phyloP scores from a whole-genome alignment of 164 flowering plant genomes.

The Dillenia turbinata region DNA sequence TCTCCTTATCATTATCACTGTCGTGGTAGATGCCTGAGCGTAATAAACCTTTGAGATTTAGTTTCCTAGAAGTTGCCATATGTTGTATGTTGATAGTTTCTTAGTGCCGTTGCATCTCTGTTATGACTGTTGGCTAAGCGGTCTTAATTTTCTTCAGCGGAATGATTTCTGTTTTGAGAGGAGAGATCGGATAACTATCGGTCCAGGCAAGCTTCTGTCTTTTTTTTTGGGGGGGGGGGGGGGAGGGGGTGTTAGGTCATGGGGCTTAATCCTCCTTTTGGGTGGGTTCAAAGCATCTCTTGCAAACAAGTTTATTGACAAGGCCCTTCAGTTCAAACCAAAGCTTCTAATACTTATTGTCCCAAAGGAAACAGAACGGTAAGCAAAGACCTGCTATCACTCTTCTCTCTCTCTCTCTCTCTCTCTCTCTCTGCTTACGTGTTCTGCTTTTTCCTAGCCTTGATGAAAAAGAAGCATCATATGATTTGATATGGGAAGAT shows the following conservation, averaged over 20 bases:
- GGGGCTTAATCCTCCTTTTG: constrained; percentile 95
- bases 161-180: constrained; percentile 68
- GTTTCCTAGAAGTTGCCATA: no score
- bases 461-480: constrained; percentile 44
- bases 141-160: constrained; percentile 30
- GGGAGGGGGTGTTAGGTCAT: constrained; percentile 74
- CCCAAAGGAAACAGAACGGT: constrained; percentile 80
- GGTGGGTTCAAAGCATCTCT: constrained; percentile 61
- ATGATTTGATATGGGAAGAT: constrained; percentile 76
- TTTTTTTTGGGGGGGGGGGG: not conserved
- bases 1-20: no score
- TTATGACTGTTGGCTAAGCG: no score
- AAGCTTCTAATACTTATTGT: constrained; percentile 85
- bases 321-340: constrained; percentile 87
- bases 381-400: not conserved
- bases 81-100: no score
- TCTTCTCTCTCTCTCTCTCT: constrained; percentile 1
- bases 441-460: constrained; percentile 36
- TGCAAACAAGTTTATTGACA: constrained; percentile 73
- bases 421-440: not conserved
- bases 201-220: constrained; percentile 43
- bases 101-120: no score
- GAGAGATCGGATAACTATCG: constrained; percentile 78
- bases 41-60: no score
- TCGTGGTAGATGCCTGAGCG: no score